These are phyloP conservation scores for Tympanopsis confertula DNA, from an alignment of 2,329 filamentous ascomycete genomes.

Conservation along the genomic window DNA sequence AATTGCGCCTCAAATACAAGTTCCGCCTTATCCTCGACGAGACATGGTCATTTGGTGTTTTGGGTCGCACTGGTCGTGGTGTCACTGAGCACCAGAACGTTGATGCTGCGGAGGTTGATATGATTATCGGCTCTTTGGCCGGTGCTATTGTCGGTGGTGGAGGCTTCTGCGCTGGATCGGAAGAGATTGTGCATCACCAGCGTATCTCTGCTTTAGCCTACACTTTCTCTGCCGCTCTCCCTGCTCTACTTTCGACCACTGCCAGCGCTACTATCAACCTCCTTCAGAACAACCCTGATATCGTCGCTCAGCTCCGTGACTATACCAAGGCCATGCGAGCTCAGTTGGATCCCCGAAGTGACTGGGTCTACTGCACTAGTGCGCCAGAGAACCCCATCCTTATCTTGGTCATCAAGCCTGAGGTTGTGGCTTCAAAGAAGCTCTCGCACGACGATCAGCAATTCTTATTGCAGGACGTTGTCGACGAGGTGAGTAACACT, in stretches of 20 bases:
- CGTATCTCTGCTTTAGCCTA: constrained; percentile 86
- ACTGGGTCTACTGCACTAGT: constrained; percentile 81
- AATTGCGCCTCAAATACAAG: constrained; percentile 91
- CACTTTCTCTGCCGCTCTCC: constrained; percentile 88
- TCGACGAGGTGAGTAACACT: constrained; percentile 70
- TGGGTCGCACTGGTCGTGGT: constrained; percentile 82
- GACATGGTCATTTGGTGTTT: constrained; percentile 91
- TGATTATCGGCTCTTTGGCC: constrained; percentile 88
- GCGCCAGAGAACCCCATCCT: constrained; percentile 76
- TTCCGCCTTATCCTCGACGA: constrained; percentile 96
- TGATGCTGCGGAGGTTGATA: constrained; percentile 83
- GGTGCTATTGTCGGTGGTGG: constrained; percentile 85
- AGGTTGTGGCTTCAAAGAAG: constrained; percentile 62
- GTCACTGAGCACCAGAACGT: constrained; percentile 95
- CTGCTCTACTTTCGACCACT: constrained; percentile 88
- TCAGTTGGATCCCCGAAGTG: constrained; percentile 83
- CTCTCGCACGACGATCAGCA: constrained; percentile 70
- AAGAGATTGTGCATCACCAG: constrained; percentile 91
- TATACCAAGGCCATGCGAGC: constrained; percentile 76
- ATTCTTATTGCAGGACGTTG: constrained; percentile 72
- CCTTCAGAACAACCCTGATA: constrained; percentile 76
- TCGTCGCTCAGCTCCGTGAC: constrained; percentile 68
- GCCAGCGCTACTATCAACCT: constrained; percentile 82
- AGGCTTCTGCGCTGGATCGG: constrained; percentile 85
- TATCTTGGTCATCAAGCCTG: constrained; percentile 71